A percentile compares a stretch with the other conserved stretches of the same genome.
phyloP scores from a whole-genome alignment of 768 basidiomycete genomes.

The Harrya chromipes region DNA sequence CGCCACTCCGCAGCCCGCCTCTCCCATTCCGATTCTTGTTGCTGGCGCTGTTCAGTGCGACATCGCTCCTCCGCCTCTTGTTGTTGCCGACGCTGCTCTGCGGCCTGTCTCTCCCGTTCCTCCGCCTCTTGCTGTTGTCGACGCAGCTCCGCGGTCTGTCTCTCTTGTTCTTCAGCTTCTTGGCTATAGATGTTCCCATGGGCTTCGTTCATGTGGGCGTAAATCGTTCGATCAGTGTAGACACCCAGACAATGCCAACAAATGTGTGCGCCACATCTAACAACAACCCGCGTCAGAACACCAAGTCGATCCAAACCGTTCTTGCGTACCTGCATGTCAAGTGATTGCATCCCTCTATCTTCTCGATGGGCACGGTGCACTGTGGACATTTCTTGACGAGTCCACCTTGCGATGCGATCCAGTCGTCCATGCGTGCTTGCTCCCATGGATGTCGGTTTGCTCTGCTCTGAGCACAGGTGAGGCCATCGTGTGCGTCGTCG shows the following conservation, averaged over 20 bases:
- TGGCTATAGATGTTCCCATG: constrained; percentile 38
- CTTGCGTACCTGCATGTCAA: constrained; percentile 49
- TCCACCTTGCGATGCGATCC: constrained; percentile 47
- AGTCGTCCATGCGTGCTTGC: constrained; percentile 50
- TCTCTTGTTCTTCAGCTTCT: constrained; percentile 46
- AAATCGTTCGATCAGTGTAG: constrained; percentile 11
- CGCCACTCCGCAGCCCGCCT: too few species aligned
- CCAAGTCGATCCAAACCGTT: not conserved
- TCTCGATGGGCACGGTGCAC: constrained; percentile 64
- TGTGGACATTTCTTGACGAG: constrained; percentile 67
- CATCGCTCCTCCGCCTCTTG: too few species aligned
- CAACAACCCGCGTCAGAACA: not conserved
- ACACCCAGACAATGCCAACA: constrained; percentile 57
- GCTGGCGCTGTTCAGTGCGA: too few species aligned
- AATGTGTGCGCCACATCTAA: constrained; percentile 63
- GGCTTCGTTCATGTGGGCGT: too few species aligned
- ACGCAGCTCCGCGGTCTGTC: too few species aligned
- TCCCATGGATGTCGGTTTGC: too few species aligned
- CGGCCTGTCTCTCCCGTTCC: constrained; percentile 31
- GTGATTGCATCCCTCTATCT: constrained; percentile 70
- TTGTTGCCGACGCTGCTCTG: too few species aligned
- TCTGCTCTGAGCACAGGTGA: constrained; percentile 50
- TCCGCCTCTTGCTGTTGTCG: constrained; percentile 33
- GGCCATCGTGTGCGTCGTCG: constrained; percentile 55
- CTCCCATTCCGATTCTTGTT: too few species aligned